Conservation (phyloP, 2,329 filamentous ascomycete species). For the Pseudocercospora vitis region DNA sequence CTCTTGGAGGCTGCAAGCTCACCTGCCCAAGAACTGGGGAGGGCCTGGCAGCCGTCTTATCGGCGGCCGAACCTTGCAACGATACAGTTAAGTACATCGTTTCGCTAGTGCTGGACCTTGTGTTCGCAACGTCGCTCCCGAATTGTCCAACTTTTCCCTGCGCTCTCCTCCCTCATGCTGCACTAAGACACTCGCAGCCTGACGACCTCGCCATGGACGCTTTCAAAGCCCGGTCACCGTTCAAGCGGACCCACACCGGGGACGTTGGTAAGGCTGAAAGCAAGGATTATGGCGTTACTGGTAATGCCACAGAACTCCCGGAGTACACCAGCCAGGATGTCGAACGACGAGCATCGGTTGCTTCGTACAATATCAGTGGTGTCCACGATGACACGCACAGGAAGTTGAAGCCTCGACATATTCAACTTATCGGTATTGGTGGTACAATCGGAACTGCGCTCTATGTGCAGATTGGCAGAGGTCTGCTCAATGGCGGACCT, state of each 20-base stretch:
- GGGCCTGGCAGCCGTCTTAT: conserved; percentile 15
- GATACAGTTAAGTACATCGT: conserved; percentile 14
- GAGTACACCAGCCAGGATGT: conserved; percentile 21
- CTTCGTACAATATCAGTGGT: conserved; percentile 27
- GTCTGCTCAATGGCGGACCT: conserved; percentile 49
- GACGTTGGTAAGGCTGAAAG: conserved; percentile 15
- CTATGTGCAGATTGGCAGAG: conserved; percentile 49
- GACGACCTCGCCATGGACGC: conserved; percentile 16
- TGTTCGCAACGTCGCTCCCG: neutral
- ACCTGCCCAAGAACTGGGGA: conserved; percentile 10
- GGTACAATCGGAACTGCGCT: conserved; percentile 50
- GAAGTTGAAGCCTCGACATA: conserved; percentile 47
- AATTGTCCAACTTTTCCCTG: neutral
- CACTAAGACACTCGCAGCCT: neutral
- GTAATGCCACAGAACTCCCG: conserved; percentile 15
- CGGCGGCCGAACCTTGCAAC: conserved; percentile 8
- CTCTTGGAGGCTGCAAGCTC: conserved; percentile 14
- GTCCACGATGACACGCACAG: conserved; percentile 41
- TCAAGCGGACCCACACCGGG: conserved; percentile 22
- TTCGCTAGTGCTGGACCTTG: conserved; percentile 1
- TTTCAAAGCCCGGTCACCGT: conserved; percentile 22
- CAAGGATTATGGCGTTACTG: conserved; percentile 16
- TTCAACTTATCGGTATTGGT: conserved; percentile 46
- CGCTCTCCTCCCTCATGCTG: neutral
- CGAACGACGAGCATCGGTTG: conserved; percentile 28